Conservation (phyloP, 352 stramenopile genomes). For the Lagenidium giganteum region DNA sequence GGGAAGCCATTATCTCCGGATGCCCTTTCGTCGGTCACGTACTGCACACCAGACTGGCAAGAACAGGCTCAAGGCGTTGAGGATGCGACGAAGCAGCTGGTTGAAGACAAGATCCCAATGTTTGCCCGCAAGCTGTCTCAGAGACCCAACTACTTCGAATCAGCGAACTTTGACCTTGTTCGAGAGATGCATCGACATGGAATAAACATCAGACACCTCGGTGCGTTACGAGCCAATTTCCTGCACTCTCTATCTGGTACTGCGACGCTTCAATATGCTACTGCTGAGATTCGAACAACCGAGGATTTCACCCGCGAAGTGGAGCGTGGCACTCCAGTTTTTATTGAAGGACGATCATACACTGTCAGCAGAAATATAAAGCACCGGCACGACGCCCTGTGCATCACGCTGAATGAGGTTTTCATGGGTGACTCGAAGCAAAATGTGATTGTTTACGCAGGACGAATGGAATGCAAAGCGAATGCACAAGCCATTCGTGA, state of each 20-base stretch:
- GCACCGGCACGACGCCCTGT: constrained; percentile 50
- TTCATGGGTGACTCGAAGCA: constrained; percentile 71
- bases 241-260: constrained; percentile 67
- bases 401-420: constrained; percentile 50
- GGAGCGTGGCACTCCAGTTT: constrained; percentile 53
- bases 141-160: constrained; percentile 47
- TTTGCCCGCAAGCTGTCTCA: constrained; percentile 81
- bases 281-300: constrained; percentile 64
- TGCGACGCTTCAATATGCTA: constrained; percentile 80
- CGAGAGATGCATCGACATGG: constrained; percentile 86
- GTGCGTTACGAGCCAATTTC: constrained; percentile 76
- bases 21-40: constrained; percentile 81
- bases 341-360: constrained; percentile 48
- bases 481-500: constrained; percentile 50
- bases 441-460: constrained; percentile 61
- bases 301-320: constrained; percentile 83
- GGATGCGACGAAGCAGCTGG: constrained; percentile 63
- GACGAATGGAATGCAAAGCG: constrained; percentile 49
- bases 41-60: constrained; percentile 85
- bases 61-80: constrained; percentile 57
- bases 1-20: constrained; percentile 70
- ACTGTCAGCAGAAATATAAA: constrained; percentile 33
- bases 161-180: constrained; percentile 45
- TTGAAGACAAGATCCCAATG: constrained; percentile 65
- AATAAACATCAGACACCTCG: constrained; percentile 89